Conservation (phyloP, 1,284 basidiomycete genomes). For the Microbotryomycetes sp. region DNA sequence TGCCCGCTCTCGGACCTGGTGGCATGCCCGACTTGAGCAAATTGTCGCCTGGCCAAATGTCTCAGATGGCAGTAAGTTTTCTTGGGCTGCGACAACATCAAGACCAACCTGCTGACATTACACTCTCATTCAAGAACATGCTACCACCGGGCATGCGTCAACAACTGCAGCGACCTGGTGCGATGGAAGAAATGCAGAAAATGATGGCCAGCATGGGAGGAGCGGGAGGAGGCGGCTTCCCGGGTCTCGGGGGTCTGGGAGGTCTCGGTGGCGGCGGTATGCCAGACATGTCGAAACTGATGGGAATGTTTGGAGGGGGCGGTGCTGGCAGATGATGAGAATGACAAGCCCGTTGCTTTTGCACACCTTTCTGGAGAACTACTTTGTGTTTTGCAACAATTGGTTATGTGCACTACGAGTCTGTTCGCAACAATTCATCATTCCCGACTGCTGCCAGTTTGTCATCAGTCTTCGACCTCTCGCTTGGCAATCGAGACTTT, state of each 20-base stretch:
- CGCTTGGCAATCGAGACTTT: constrained; percentile 14
- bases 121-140: constrained; percentile 56
- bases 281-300: constrained; percentile 37
- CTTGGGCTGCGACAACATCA: background rate
- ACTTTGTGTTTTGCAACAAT: too few relatives aligned
- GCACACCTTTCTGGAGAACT: background rate
- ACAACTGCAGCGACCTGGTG: constrained; percentile 76
- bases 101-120: background rate
- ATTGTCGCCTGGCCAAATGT: constrained; percentile 61
- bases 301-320: constrained; percentile 28
- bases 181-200: constrained; percentile 82
- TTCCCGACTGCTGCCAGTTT: too few relatives aligned
- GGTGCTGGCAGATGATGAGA: background rate
- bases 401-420: too few relatives aligned
- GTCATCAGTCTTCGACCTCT: background rate
- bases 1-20: constrained; percentile 19
- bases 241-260: constrained; percentile 34
- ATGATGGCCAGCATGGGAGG: constrained; percentile 39
- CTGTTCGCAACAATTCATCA: too few relatives aligned
- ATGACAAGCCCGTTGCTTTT: too few relatives aligned
- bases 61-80: constrained; percentile 15
- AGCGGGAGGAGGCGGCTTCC: constrained; percentile 32
- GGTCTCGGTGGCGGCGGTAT: constrained; percentile 44
- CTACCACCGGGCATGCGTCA: constrained; percentile 85
- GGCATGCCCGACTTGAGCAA: constrained; percentile 34